Evolutionary conservation across 169 alveolate species (phyloP), one percentile per base, ranked within the genome.

Genomic region (Eimeria nieschulzi): DNA sequence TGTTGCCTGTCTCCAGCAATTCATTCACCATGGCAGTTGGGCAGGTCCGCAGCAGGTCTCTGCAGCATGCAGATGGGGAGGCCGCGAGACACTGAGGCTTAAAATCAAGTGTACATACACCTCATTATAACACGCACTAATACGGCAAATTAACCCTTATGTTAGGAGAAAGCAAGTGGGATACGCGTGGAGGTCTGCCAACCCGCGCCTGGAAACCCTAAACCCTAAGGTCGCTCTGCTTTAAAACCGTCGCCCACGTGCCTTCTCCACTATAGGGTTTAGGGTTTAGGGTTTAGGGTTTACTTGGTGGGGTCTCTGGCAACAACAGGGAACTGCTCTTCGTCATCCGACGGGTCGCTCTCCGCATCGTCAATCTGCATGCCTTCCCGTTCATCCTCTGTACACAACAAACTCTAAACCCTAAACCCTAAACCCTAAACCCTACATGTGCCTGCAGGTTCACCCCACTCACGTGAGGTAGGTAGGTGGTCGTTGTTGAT

Each of bases 301-400:
- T 71, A 71, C 80, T 25, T 71, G 9, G 80, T 71, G 10, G 80
- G 80, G 56, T 71, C 80, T 71, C 80, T 8, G 9, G 55, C 55
- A 25, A 71, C 80, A 33, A 71, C 26, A 9, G 80, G 80, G 56
- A 71, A 71, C 53, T 71, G 80, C 8, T 71, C 80, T 55, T 71
- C 80, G 26, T 71, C 80, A 33, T 71, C 80, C 19, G 80, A 71
- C 51, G 80, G 80, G n/a, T 71, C 80, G 80, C 80, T 71, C 10
- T 71, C 80, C 12, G 80, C 80, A 13, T 71, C 80, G 12, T 71
- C 80, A 26, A 71, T 71, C 7, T 71, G 80, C 80, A 71, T 71
- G 19, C 80, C 80, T 7, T 71, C 80, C 0, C 12, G 21, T n/a
- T 71, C 80, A 9, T 23, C 80, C 19, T 33, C 80, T 71, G 80